Percentiles rank a stretch among this genome's conserved stretches.
phyloP scores from a whole-genome alignment of 805 yeast species.

The Spathaspora boniae region DNA sequence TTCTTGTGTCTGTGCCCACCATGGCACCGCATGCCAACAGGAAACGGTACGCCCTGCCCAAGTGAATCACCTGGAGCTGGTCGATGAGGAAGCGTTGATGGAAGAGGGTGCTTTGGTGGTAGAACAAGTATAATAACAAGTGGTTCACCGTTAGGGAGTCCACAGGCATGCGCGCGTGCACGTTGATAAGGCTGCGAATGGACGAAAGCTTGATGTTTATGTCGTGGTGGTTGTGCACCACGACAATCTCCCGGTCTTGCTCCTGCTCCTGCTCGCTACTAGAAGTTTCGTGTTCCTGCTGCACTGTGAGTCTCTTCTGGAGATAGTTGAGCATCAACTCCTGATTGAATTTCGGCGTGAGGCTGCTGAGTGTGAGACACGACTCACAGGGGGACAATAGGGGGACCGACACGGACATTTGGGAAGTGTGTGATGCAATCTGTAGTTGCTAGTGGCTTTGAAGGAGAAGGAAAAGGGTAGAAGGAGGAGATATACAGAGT shows the following conservation, averaged over 20 bases:
- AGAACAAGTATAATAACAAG: constrained; percentile 17
- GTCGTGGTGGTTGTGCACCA: constrained; percentile 11
- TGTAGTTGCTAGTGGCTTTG: too few species aligned
- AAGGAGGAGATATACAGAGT: too few species aligned
- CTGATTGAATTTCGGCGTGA: constrained; percentile 2
- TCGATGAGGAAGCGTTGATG: constrained; percentile 12
- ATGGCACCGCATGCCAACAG: not conserved
- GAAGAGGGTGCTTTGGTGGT: constrained; percentile 10
- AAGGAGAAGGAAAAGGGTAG: too few species aligned
- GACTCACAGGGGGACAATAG: constrained; percentile 21
- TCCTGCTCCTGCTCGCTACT: constrained; percentile 5
- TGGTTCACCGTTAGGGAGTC: constrained; percentile 17
- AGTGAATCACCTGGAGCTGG: constrained; percentile 18
- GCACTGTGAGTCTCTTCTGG: constrained; percentile 1
- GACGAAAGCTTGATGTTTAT: constrained; percentile 15
- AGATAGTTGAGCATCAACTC: constrained; percentile 6
- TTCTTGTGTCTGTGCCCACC: too few species aligned
- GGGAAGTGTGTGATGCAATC: too few species aligned
- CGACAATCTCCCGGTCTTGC: constrained; percentile 4
- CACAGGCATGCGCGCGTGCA: too few species aligned
- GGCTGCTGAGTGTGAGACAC: constrained; percentile 13
- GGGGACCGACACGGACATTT: too few species aligned
- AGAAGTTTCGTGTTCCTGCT: not conserved
- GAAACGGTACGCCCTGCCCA: constrained; percentile 15
- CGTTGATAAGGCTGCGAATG: constrained; percentile 14